Conservation (phyloP, 2,329 filamentous ascomycete genomes). For the Fusarium goolgardi region DNA sequence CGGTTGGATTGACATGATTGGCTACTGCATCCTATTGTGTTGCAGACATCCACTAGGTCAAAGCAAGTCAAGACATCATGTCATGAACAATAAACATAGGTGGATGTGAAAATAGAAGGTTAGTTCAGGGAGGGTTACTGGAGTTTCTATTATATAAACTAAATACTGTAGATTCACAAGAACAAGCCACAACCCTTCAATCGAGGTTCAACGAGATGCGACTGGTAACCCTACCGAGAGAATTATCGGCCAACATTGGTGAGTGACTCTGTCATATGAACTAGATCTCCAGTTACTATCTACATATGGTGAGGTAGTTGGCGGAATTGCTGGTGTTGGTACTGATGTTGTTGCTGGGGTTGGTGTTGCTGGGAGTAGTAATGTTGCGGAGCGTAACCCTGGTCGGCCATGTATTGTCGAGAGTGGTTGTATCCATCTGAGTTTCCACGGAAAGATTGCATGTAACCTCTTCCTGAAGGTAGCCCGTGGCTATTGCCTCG, state of each 20-base stretch:
- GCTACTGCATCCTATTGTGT: no score
- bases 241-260: constrained; percentile 20
- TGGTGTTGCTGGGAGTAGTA: not conserved
- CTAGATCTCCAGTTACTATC: not conserved
- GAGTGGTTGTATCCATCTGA: not conserved
- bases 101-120: no score
- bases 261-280: no score
- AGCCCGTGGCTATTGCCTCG: not conserved
- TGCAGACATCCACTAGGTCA: no score
- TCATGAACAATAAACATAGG: no score
- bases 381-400: not conserved
- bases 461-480: not conserved
- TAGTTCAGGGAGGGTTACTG: no score
- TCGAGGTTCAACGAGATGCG: constrained; percentile 77
- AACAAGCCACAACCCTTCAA: constrained; percentile 66
- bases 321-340: constrained; percentile 9
- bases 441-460: not conserved
- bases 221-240: constrained; percentile 62
- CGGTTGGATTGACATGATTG: no score
- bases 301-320: constrained; percentile 28
- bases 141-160: no score
- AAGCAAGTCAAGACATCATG: no score
- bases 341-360: not conserved
- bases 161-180: no score
- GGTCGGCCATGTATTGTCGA: not conserved